Evolutionary conservation across 306 rosid species (phyloP), one percentile per base, ranked within the genome.

Genomic region (Acacia confusa): DNA sequence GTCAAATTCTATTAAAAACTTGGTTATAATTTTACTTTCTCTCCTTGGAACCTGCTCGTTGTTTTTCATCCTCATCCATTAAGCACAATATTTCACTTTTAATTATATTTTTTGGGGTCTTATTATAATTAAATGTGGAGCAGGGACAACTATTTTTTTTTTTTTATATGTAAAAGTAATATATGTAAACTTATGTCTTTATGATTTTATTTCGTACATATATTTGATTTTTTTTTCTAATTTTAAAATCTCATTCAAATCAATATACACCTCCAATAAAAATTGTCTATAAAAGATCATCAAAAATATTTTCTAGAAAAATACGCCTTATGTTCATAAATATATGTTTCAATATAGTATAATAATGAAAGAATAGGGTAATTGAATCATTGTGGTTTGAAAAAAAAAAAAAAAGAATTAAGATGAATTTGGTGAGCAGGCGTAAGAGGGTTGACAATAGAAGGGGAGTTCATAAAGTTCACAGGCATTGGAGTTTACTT

Each of bases 401-500:
- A 6, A 4, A 63, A 27, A 63, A 27, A 27, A 4, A 55, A 2
- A 57, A 3, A 57, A 57, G 27, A 19, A 36, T 36, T 4, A 36
- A 53, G 10, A 55, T n/a, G 17, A 28, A 28, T 63, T 28, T 63
- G 68, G 20, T 70, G 79, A 3, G 57, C 61, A 91, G 97, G 98
- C 22, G 89, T 2, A 75, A 87, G 98, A 76, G 98, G 94, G 48
- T 3, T 90, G 76, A 78, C 72, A 16, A 89, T 94, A 55, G 78
- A 84, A 38, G 97, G 92, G 7, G 85, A 90, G 2, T 85, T 89
- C 30, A 88, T 92, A 9, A 91, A 89, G 81, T 78, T 94, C 90
- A 57, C 64, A 1, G 20, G 84, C 53, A 80, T 94, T 4, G 97
- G 92, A 0, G 90, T 94, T 43, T 92, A 92, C 81, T 61, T 92